Base-by-base conservation (phyloP, 257 asterid species). In the Petunia axillaris region DNA sequence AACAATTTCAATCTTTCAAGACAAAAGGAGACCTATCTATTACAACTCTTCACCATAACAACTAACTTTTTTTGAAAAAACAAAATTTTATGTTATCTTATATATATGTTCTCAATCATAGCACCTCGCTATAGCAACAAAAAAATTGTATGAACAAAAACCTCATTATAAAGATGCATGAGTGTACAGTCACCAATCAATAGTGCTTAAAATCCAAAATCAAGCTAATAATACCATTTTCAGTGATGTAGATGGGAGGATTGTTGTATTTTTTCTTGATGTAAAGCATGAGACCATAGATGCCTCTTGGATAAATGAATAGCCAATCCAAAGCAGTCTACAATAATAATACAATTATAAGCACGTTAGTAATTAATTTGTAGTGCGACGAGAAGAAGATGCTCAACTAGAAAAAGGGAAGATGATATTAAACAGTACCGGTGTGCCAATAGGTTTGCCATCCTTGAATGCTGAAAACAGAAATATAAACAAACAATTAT, bases 251-350 rank as follows among this genome's bases (percentile, higher is more conserved):
- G 64, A 84, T 35, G 67, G 79, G 81, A 46, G 87, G 82, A 70
- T 81, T 84, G 11, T 81, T 84, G 57, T 84, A 84, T 43, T 84
- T 84, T 11, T 81, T 37, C 67, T 81, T 80, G 48, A 84, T 70
- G 66, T 77, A 71, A 16, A 84, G 82, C 87, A 81, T 81, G 39
- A 84, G 87, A 43, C 78, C 76, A 15, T 81, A 64, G 14, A 84
- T 84, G 25, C 87, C 87, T 76, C 39, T 68, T 77, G 87, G 87
- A 77, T 76, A 84, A 14, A 84, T 73, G 87, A 77, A 81, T 58
- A 84, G 77, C 82, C 87, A 84, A 37, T 70, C 16, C 82, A 84
- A 43, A 9, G 65, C 35, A 9, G 82, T 84, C 87, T 83, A 53
- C 82, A 80, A 52, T 25, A 25, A 25, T 25, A 25, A 39, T 44